These are phyloP conservation scores for Basipetospora chlamydospora DNA, from an alignment of 2,329 filamentous ascomycete species.

Conservation along the genomic window DNA sequence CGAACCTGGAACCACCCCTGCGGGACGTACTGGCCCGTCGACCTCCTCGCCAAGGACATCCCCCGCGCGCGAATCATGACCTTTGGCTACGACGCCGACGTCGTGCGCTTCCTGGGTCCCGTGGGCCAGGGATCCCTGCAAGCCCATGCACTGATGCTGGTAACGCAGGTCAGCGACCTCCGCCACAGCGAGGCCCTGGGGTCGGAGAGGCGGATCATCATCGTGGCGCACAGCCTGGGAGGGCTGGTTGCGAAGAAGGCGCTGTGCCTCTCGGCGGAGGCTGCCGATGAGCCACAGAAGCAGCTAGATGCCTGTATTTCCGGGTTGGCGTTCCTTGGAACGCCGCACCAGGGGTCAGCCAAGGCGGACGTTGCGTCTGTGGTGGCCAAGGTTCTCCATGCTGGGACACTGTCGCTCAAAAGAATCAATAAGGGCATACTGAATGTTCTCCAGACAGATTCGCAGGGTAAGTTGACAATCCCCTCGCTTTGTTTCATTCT, in stretches of 20 bases:
- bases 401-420: background rate
- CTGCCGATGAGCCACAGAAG: background rate
- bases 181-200: background rate
- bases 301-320: background rate
- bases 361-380: background rate
- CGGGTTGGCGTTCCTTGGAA: background rate
- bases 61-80: background rate
- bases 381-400: background rate
- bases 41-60: background rate
- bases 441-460: background rate
- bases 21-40: background rate
- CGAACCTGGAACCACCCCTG: background rate
- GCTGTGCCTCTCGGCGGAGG: background rate
- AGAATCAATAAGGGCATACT: background rate
- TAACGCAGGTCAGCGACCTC: background rate
- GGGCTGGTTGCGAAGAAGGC: conserved; percentile 1
- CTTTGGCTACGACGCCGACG: background rate
- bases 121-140: background rate
- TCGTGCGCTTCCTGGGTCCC: background rate
- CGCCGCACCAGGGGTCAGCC: background rate
- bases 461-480: background rate
- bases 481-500: no score
- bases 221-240: background rate
- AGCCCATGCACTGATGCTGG: background rate
- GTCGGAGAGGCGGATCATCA: background rate